Evolutionary conservation across 495 filamentous ascomycete species (phyloP).

Genomic region (Daldinia loculata): DNA sequence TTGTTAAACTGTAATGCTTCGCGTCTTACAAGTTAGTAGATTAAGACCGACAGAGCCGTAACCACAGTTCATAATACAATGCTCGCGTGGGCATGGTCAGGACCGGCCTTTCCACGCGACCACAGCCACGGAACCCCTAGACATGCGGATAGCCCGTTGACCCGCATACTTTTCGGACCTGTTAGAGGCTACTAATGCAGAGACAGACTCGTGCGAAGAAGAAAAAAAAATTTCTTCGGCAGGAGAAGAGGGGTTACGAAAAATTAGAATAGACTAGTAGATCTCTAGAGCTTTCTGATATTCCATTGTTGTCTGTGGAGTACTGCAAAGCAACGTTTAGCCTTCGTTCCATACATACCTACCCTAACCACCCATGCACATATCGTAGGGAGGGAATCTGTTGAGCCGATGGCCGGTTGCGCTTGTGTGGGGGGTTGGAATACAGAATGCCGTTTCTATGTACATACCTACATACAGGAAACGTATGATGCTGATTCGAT

Average conservation of each 20-base stretch:
- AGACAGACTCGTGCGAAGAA: slow-evolving; percentile 35
- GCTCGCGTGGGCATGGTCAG: slow-evolving; percentile 18
- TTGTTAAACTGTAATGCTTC: neutral
- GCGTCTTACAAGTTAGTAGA: neutral
- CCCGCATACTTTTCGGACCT: slow-evolving; percentile 21
- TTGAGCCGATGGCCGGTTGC: slow-evolving; percentile 26
- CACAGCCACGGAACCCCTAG: slow-evolving; percentile 30
- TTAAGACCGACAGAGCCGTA: neutral
- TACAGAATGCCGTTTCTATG: slow-evolving; percentile 7
- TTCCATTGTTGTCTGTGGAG: slow-evolving; percentile 32
- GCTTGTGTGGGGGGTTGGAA: slow-evolving; percentile 33
- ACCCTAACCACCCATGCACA: slow-evolving; percentile 9
- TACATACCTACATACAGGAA: neutral
- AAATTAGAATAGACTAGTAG: slow-evolving; percentile 4
- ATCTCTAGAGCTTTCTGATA: slow-evolving; percentile 22
- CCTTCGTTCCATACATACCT: neutral
- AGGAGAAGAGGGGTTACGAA: slow-evolving; percentile 25
- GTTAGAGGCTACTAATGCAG: slow-evolving; percentile 30
- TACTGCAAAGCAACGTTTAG: slow-evolving; percentile 27
- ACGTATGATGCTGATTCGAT: slow-evolving; percentile 19
- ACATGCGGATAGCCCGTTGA: slow-evolving; percentile 21
- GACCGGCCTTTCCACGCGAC: slow-evolving; percentile 32
- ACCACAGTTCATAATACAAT: slow-evolving; percentile 2
- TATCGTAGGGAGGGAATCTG: slow-evolving; percentile 10
- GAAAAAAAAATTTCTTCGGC: slow-evolving; percentile 31